Base-by-base conservation (phyloP, 176 grass and related monocot species). In the Raddia distichophylla region DNA sequence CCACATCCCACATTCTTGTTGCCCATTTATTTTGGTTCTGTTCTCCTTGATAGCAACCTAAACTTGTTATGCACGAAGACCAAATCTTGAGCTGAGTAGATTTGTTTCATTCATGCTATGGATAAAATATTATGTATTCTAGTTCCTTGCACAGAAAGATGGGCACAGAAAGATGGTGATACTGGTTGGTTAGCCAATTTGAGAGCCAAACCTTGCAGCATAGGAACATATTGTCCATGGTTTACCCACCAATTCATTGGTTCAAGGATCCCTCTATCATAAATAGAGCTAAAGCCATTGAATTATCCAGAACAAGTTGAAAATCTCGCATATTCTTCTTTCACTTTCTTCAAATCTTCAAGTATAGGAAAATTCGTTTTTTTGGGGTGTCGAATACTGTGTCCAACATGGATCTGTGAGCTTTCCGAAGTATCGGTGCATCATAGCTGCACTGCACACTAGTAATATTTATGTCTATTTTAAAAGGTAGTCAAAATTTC, bases 1-100 rank as follows among this genome's bases (percentile, higher is more conserved):
- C 54, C 2, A 60, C 56, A 27, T 54, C 17, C 75, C 20, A 50
- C 14, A 77, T 77, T 50, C n/a, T 76, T 18, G 50, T 9, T 73
- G 14, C 51, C 53, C 15, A 1, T 17, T 55, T 17, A 17, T 74
- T 7, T 84, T 5, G 7, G 20, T 7, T 14, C 2, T 7, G 42
- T 12, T 8, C 33, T 80, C 9, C 50, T 79, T 84, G 81, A 51
- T 9, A 84, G 16, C 50, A 80, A 74, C 7, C 70, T n/a, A 6
- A 78, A 5, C 83, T 87, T 87, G 13, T 49, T 62, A 8, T 64
- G 71, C 4, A 83, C 73, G 77, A 77, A 77, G 7, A 83, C 80
- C 48, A 78, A 78, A 71, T 83, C 53, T 11, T 83, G 13, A 32
- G 18, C 53, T 60, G 85, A 47, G 67, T 43, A 37, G 72, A 10